Conservation (phyloP, 257 asterid species). For the Primulina huaijiensis region DNA sequence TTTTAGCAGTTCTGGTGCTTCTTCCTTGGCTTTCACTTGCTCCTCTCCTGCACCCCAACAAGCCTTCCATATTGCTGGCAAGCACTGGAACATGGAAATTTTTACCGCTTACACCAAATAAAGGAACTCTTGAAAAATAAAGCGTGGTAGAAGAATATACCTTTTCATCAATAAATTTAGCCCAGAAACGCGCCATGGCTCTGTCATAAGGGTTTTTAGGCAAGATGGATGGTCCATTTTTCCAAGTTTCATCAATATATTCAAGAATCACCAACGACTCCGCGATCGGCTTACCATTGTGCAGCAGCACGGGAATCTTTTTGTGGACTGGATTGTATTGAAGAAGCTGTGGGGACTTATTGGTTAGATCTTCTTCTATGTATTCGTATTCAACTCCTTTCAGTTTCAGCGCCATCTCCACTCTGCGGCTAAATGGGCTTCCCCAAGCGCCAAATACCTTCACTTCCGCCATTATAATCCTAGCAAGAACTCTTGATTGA, state of each 20-base stretch:
- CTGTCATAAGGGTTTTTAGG: slow-evolving; percentile 35
- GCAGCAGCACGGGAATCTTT: slow-evolving; percentile 35
- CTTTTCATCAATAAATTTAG: slow-evolving; percentile 37
- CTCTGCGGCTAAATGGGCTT: slow-evolving; percentile 39
- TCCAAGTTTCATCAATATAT: slow-evolving; percentile 43
- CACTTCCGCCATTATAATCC: background rate
- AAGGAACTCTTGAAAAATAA: background rate
- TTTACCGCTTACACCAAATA: background rate
- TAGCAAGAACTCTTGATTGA: background rate
- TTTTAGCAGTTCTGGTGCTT: slow-evolving; percentile 28
- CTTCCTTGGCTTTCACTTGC: slow-evolving; percentile 33
- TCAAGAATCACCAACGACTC: slow-evolving; percentile 35
- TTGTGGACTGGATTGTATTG: slow-evolving; percentile 36
- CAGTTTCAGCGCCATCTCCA: slow-evolving; percentile 38
- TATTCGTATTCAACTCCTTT: slow-evolving; percentile 38
- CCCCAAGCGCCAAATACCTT: background rate
- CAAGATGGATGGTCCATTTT: slow-evolving; percentile 21
- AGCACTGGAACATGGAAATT: slow-evolving; percentile 21
- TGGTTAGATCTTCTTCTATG: slow-evolving; percentile 26
- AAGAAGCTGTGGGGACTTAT: slow-evolving; percentile 26
- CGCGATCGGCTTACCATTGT: slow-evolving; percentile 32
- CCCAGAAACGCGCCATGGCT: slow-evolving; percentile 40
- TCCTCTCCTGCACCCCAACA: slow-evolving; percentile 28
- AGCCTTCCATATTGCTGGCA: slow-evolving; percentile 27
- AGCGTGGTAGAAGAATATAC: slow-evolving; percentile 7